Base-by-base conservation (phyloP, 1,284 basidiomycete genomes). In the Termitomyces sp. region DNA sequence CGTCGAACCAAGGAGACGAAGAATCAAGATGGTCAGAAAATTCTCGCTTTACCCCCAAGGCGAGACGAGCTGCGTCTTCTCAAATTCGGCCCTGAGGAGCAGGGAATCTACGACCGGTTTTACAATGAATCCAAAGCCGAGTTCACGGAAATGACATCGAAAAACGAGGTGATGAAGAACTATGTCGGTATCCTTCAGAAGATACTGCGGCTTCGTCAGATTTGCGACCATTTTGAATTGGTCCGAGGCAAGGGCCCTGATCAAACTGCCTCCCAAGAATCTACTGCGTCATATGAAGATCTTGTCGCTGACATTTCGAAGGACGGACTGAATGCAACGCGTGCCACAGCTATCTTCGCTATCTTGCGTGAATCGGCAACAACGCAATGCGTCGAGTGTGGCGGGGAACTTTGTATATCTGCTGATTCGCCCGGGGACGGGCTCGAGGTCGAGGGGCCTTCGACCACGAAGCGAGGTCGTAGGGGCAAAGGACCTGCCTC, bases 171-270 rank as follows among this genome's bases (percentile, higher is more conserved):
- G 49, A 92, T 93, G 85, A 95, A 95, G 81, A 98, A 98, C 68
- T 98, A 98, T 65, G 96, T 97, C 56, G 94, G 94, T 51, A 97
- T 99, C 63, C 72, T 99, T 61, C 95, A 98, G 74, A 95, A 96
- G 76, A 90, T 98, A 54, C 76, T 98, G 52, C 90, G 93, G 8
- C 80, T 99, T 38, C 89, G 97, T 39, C 94, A 99, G 75, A 98
- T 98, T 50, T 99, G 97, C 73, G 93, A 98, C 68, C 95, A 99
- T 72, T 91, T 86, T 62, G 93, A 95, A 63, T 81, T 99, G 34
- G 92, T 98, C 1, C 80, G 90, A 67, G 85, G 86, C 59, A 93
- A 92, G 61, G 81, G 80, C 53, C 72, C 80, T 43, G 76, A 76
- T 50, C 64, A 60, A 36, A 76, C 74, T 31, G 36, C 10, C 12